Evolutionary conservation across 306 rosid species (phyloP).

Genomic region (Prosopis cineraria): DNA sequence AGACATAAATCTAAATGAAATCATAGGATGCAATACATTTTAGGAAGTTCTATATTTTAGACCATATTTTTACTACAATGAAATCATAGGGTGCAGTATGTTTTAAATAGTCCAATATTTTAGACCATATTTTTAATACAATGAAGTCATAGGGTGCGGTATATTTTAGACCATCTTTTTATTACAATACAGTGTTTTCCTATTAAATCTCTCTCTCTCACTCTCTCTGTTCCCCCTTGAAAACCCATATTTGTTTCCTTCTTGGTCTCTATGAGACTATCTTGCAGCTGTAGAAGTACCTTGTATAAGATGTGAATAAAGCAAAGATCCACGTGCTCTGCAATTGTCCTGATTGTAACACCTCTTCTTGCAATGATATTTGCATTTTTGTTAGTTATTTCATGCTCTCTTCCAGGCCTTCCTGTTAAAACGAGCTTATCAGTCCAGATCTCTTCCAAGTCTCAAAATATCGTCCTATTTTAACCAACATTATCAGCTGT

Average conservation of each 20-base stretch:
- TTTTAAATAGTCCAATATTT: too few species aligned
- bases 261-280: neutral
- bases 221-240: neutral
- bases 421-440: neutral
- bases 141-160: neutral
- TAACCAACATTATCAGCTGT: neutral
- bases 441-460: neutral
- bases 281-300: neutral
- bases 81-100: too few species aligned
- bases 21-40: neutral
- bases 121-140: too few species aligned
- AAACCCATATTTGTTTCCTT: neutral
- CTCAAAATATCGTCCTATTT: neutral
- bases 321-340: neutral
- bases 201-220: neutral
- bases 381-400: neutral
- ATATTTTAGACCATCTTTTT: slow-evolving; percentile 13
- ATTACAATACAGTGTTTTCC: slow-evolving; percentile 1
- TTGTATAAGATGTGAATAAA: neutral
- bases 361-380: too few species aligned
- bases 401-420: neutral
- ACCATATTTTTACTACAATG: neutral
- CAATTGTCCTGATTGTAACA: too few species aligned
- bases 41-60: neutral
- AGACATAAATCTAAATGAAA: slow-evolving; percentile 20